Conservation (phyloP, 2,329 filamentous ascomycete species). For the Cladosporium sphaerospermum region DNA sequence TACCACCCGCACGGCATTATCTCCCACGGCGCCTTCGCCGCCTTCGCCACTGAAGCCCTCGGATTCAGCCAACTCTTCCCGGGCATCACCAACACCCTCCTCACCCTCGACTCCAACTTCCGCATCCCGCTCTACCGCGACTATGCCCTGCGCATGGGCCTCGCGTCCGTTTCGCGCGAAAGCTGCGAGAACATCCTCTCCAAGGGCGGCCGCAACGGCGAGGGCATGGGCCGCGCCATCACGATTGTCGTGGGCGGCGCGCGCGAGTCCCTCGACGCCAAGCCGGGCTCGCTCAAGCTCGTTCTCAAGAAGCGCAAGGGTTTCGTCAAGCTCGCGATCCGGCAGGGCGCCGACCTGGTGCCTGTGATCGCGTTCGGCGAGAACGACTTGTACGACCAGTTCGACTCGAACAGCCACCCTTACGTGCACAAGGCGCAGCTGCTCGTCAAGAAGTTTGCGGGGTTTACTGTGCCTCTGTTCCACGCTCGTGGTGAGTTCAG, state of each 20-base stretch:
- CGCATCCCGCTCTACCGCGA: conserved; percentile 89
- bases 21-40: conserved; percentile 87
- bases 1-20: conserved; percentile 98
- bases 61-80: conserved; percentile 85
- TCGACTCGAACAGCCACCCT: conserved; percentile 70
- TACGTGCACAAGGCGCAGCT: conserved; percentile 75
- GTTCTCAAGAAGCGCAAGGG: conserved; percentile 81
- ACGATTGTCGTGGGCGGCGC: conserved; percentile 94
- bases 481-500: conserved; percentile 56
- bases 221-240: conserved; percentile 90
- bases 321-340: conserved; percentile 87
- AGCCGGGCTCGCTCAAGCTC: conserved; percentile 68
- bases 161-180: conserved; percentile 83
- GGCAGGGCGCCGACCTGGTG: conserved; percentile 87
- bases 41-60: conserved; percentile 84
- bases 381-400: conserved; percentile 91
- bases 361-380: conserved; percentile 91
- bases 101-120: conserved; percentile 96
- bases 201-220: conserved; percentile 66
- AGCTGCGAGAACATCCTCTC: conserved; percentile 84
- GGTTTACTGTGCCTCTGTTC: conserved; percentile 86
- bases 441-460: conserved; percentile 74
- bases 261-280: conserved; percentile 82
- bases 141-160: conserved; percentile 82
- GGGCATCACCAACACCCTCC: conserved; percentile 85